These are phyloP conservation scores for Porphyra umbilicalis DNA, from an alignment of 31 red algal species.

Conservation along the genomic window DNA sequence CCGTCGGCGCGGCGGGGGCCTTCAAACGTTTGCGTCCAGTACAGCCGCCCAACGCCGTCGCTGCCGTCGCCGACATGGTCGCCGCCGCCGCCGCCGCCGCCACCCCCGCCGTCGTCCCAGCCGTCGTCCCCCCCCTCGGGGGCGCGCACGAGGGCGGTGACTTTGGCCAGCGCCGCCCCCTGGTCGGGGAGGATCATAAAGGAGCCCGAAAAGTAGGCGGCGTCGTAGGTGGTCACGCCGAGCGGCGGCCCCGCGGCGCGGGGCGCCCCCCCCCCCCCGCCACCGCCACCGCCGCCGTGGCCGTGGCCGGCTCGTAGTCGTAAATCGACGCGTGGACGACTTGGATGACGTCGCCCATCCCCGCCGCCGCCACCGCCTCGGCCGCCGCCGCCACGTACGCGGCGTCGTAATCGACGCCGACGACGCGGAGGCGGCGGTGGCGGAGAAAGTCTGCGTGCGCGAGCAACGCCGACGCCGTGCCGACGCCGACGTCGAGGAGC, in stretches of 20 bases:
- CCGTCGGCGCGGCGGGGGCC: conserved; percentile 18
- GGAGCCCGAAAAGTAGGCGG: conserved; percentile 46
- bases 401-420: conserved; percentile 44
- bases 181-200: conserved; percentile 35
- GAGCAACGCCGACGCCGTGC: conserved; percentile 44
- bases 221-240: conserved; percentile 21
- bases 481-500: conserved; percentile 49
- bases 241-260: not conserved
- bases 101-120: not conserved
- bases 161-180: conserved; percentile 10
- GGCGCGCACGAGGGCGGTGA: conserved; percentile 5
- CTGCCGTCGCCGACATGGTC: conserved; percentile 19
- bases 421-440: conserved; percentile 25
- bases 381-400: conserved; percentile 28
- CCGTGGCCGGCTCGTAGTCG: conserved; percentile 4
- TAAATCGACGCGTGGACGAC: conserved; percentile 23
- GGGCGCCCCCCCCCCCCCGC: not conserved
- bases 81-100: not conserved
- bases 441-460: conserved; percentile 15
- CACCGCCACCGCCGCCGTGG: not conserved
- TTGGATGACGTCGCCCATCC: not conserved
- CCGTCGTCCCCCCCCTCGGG: not conserved
- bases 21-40: conserved; percentile 60
- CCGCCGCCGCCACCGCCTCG: conserved; percentile 1
- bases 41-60: conserved; percentile 40